Base-by-base conservation (phyloP, 306 rosid species). In the Cucurbita pepo region DNA sequence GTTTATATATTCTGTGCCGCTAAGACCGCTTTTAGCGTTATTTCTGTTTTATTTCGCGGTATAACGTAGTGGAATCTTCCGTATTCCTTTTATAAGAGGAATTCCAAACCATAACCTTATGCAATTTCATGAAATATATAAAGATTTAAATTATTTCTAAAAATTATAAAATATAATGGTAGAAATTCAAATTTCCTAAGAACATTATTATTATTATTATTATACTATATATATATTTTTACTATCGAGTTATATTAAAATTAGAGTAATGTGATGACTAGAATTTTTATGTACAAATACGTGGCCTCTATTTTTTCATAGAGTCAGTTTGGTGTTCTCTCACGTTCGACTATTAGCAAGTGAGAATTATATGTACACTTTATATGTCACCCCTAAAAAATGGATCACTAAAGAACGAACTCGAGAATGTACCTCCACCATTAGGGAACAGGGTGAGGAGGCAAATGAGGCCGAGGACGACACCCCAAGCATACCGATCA, bases 381-480 rank as follows among this genome's bases (percentile, higher is more conserved):
- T 12, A 87, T 78, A 89, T 3, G 41, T 80, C 85, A 16, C 96
- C 96, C 83, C 98, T 84, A 78, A 93, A 93, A 74, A 63, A 93
- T 9, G 98, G 98, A 7, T 47, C 87, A 74, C 79, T 78, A 64
- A 93, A 78, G 85, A 88, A 88, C 9, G 96, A 77, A 63, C 78
- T 82, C 75, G 91, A 81, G 89, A 87, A 88, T 8, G 96, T 93
- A 5, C 98, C 98, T 67, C 98, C 97, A 2, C 87, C 83, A 21
- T 90, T 93, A 3, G 98, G 98, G 86, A 93, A 87, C 59, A 93
- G 90, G 9, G 98, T 90, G 69, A 90, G 96, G 75, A 90, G 85
- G 76, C 96, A 93, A 10, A 93, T 81, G 4, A 90, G 88, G 55
- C 85, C 86, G 30, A 93, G 98, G 52, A 93, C 87, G 37, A 89